Evolutionary conservation across 768 basidiomycete species (phyloP), one percentile per base, ranked within the genome.

Genomic region (Amanita subjunquillea): DNA sequence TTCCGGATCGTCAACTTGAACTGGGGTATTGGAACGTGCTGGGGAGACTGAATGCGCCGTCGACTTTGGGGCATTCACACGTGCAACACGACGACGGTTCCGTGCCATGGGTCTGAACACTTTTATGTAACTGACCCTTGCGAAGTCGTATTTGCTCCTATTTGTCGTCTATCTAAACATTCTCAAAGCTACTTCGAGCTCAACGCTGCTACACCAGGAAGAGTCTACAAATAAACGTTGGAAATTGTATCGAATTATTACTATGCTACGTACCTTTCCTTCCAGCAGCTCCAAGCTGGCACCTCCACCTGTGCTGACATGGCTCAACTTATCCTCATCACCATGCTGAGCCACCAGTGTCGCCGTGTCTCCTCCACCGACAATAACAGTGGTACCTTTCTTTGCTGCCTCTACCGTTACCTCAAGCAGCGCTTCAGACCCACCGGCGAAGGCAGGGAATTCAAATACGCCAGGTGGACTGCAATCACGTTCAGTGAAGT

Each of bases 401-500:
- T 82, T 67, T 48, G 91, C 91, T 25, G 94, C 94, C 61, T 91
- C 84, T 61, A 95, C 79, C 61, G 80, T 82, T 29, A 89, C 91
- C 46, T 91, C 82, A 23, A 98, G 82, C 40, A 96, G 82, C 9
- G 83, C 69, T 63, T 82, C 79, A 4, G 94, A 96, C 39, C 94
- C 94, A 34, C 71, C 73, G 0, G 93, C 86, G 62, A 99, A 99
- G 17, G 82, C 81, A 37, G 89, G 82, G 76, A 96, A 95, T 69
- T 99, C 95, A 67, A 99, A 99, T 37, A 99, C 95, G 60, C 95
- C 95, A 34, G 94, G 87, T 39, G 96, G 95, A 36, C 95, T 97
- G 15, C 2, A 63, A 8, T 49, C 15, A 50, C 29, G 23, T 39
- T 17, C 20, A 30, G 25, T 36, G 10, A 53, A 3, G 25, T 17